These are phyloP conservation scores for Sordariomycetes sp. DNA, from an alignment of 2,329 filamentous ascomycete genomes.

Conservation along the genomic window DNA sequence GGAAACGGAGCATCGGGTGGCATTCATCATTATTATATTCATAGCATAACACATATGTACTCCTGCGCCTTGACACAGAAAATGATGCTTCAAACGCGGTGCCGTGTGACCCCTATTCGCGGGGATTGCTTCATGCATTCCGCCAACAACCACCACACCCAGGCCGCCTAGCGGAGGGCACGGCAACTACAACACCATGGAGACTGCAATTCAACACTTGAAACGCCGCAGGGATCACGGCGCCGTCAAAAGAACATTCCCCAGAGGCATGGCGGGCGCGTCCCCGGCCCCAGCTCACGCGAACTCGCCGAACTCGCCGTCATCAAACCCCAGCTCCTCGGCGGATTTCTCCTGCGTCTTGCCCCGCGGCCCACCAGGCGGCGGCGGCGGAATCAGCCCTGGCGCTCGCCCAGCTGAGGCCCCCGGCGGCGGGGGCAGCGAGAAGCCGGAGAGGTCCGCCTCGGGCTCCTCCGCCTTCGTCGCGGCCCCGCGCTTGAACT, in stretches of 20 bases:
- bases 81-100: not conserved
- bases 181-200: not conserved
- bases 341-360: constrained; percentile 31
- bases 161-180: not conserved
- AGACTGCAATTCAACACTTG: not conserved
- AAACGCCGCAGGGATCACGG: not conserved
- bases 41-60: not conserved
- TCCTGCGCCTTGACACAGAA: not conserved
- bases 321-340: constrained; percentile 69
- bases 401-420: constrained; percentile 14
- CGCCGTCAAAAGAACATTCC: not conserved
- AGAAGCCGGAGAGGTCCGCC: constrained; percentile 45
- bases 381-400: constrained; percentile 55
- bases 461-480: constrained; percentile 7
- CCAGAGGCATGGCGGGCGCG: not conserved
- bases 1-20: not conserved
- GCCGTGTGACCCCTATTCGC: not conserved
- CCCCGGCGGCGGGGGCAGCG: constrained; percentile 55
- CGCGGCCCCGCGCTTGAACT: constrained; percentile 19
- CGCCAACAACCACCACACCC: not conserved
- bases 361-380: constrained; percentile 50
- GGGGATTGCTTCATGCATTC: not conserved
- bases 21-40: not conserved
- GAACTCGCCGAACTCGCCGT: constrained; percentile 84
- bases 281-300: constrained; percentile 21